Conservation (phyloP, 2,329 filamentous ascomycete genomes). For the Cytospora piceicola region DNA sequence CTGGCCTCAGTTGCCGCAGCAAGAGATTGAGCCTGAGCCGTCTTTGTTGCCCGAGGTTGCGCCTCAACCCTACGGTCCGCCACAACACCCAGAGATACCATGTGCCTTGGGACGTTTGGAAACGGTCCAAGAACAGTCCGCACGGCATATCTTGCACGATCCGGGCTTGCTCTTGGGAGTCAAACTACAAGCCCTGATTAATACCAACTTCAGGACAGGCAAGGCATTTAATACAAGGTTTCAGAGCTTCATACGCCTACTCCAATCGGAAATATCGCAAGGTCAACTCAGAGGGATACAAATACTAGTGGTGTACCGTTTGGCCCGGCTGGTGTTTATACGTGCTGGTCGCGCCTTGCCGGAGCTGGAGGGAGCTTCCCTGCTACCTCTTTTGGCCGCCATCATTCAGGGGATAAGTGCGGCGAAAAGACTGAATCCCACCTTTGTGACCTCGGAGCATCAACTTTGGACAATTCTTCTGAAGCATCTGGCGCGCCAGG, state of each 20-base stretch:
- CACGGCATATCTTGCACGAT: not conserved
- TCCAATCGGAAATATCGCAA: constrained; percentile 9
- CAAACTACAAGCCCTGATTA: constrained; percentile 35
- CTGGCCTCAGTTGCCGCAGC: constrained; percentile 11
- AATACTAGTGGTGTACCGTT: constrained; percentile 16
- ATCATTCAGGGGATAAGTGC: constrained; percentile 13
- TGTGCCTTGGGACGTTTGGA: not conserved
- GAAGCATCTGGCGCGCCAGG: constrained; percentile 17
- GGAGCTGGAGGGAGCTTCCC: not conserved
- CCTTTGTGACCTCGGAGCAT: constrained; percentile 11
- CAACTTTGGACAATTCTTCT: constrained; percentile 18
- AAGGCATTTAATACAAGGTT: constrained; percentile 8
- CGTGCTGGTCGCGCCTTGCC: constrained; percentile 3
- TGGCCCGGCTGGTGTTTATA: constrained; percentile 10
- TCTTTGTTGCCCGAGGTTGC: not conserved
- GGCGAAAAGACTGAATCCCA: constrained; percentile 1
- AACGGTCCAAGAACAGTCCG: not conserved
- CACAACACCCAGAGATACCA: not conserved
- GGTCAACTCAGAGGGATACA: constrained; percentile 19
- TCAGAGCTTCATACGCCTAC: not conserved
- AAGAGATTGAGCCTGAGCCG: not conserved
- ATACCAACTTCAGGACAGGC: not conserved
- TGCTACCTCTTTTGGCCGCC: constrained; percentile 6
- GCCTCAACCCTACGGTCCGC: not conserved
- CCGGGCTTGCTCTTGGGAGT: not conserved